Conservation (phyloP, 305 asterid genomes). For the Solanum hybrid region DNA sequence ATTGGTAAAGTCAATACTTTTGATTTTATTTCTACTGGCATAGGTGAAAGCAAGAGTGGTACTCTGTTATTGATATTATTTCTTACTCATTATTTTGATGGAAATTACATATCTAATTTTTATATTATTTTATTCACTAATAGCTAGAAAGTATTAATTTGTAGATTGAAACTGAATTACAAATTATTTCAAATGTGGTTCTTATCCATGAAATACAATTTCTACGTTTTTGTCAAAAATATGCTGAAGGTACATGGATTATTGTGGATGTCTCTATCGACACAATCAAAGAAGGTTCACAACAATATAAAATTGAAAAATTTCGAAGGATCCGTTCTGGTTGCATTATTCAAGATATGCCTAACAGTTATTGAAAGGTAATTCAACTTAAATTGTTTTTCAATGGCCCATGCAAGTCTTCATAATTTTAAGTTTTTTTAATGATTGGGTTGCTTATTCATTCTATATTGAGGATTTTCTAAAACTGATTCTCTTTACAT, state of each 20-base stretch:
- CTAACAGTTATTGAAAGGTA: conserved; percentile 53
- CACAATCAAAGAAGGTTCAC: conserved; percentile 18
- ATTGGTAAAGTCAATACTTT: too few species aligned
- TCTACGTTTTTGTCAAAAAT: conserved; percentile 66
- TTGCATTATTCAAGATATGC: conserved; percentile 46
- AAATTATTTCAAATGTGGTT: conserved; percentile 44
- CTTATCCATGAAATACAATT: conserved; percentile 38
- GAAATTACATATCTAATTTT: too few species aligned
- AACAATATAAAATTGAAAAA: conserved; percentile 8
- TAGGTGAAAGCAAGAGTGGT: too few species aligned
- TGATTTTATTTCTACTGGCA: too few species aligned
- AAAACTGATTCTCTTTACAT: too few species aligned
- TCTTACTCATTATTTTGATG: too few species aligned
- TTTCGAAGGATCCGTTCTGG: conserved; percentile 13
- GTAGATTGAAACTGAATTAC: conserved; percentile 26
- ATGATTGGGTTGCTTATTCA: too few species aligned
- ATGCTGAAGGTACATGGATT: conserved; percentile 48
- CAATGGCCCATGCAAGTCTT: neutral
- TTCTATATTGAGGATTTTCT: too few species aligned
- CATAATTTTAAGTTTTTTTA: too few species aligned
- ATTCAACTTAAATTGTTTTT: neutral
- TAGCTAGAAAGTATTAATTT: too few species aligned
- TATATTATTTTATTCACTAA: too few species aligned
- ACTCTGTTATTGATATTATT: too few species aligned
- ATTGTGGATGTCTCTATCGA: conserved; percentile 65